These are phyloP conservation scores for Rhizopogon parksii DNA, from an alignment of 1,284 basidiomycete genomes.

Conservation along the genomic window DNA sequence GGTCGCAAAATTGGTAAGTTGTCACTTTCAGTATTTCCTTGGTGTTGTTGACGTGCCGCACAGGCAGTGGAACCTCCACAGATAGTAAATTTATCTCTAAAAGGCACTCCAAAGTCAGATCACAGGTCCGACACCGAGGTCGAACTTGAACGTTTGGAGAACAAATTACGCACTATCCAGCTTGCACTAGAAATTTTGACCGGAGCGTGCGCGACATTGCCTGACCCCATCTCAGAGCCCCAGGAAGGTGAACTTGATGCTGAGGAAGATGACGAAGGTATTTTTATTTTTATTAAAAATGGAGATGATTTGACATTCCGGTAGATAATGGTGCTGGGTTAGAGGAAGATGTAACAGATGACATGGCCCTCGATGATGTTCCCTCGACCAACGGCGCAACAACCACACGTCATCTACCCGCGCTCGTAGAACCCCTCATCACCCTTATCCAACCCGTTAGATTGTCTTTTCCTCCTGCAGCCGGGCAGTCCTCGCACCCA, in stretches of 20 bases:
- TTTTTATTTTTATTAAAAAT: conserved; percentile 5
- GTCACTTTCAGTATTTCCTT: background rate
- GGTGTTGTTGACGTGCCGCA: conserved; percentile 3
- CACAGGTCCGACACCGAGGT: conserved; percentile 63
- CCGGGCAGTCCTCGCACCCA: conserved; percentile 64
- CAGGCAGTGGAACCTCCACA: conserved; percentile 42
- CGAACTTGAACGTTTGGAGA: conserved; percentile 71
- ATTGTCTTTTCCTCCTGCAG: conserved; percentile 75
- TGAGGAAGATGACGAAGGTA: conserved; percentile 32
- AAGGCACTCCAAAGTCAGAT: conserved; percentile 60
- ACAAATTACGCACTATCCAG: conserved; percentile 64
- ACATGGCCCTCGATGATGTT: conserved; percentile 26
- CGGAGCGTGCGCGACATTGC: conserved; percentile 79
- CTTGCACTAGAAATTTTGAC: conserved; percentile 83
- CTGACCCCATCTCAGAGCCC: conserved; percentile 52
- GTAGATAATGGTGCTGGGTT: conserved; percentile 31
- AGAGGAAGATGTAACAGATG: conserved; percentile 32
- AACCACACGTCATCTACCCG: conserved; percentile 32
- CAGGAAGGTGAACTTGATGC: conserved; percentile 31
- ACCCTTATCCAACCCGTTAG: conserved; percentile 63
- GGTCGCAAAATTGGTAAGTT: conserved; percentile 45
- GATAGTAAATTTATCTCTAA: conserved; percentile 53
- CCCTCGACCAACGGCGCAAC: conserved; percentile 14
- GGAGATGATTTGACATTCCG: conserved; percentile 13
- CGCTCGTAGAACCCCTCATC: conserved; percentile 56